These are phyloP conservation scores for California macrophylla DNA, from an alignment of 441 rosid genomes.

Conservation along the genomic window DNA sequence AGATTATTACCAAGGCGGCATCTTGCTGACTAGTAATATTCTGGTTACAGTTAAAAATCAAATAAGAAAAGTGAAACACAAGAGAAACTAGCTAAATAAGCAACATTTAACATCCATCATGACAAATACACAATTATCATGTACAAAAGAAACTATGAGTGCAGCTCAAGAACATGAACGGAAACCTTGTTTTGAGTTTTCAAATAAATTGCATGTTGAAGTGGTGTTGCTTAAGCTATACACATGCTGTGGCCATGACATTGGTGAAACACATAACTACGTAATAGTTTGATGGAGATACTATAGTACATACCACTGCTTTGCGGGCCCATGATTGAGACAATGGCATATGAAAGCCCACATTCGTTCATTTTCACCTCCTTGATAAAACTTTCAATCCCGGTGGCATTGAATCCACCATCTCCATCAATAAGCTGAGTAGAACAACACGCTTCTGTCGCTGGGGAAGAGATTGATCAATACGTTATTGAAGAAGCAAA, in stretches of 20 bases:
- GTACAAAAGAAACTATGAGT: background rate
- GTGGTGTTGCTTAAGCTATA: background rate
- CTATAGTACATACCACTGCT: slow-evolving; percentile 71
- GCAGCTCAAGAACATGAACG: background rate
- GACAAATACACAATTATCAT: background rate
- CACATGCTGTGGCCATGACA: background rate
- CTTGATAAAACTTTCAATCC: slow-evolving; percentile 68
- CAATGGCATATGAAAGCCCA: slow-evolving; percentile 91
- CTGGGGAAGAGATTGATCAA: slow-evolving; percentile 26
- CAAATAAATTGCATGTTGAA: background rate
- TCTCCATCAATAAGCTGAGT: slow-evolving; percentile 93
- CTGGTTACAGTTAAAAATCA: background rate
- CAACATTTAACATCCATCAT: background rate
- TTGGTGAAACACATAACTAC: background rate
- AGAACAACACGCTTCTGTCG: slow-evolving; percentile 43
- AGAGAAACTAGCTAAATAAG: background rate
- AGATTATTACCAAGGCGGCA: background rate
- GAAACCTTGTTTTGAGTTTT: background rate
- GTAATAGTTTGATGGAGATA: background rate
- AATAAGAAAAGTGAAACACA: too few relatives aligned
- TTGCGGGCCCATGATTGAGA: slow-evolving; percentile 98
- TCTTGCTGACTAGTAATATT: background rate
- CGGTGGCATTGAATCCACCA: slow-evolving; percentile 57
- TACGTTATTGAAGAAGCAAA: slow-evolving; percentile 11
- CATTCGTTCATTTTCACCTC: slow-evolving; percentile 63